phyloP scores from a whole-genome alignment of 2,329 filamentous ascomycete species.

The Hypoxylon sp. region DNA sequence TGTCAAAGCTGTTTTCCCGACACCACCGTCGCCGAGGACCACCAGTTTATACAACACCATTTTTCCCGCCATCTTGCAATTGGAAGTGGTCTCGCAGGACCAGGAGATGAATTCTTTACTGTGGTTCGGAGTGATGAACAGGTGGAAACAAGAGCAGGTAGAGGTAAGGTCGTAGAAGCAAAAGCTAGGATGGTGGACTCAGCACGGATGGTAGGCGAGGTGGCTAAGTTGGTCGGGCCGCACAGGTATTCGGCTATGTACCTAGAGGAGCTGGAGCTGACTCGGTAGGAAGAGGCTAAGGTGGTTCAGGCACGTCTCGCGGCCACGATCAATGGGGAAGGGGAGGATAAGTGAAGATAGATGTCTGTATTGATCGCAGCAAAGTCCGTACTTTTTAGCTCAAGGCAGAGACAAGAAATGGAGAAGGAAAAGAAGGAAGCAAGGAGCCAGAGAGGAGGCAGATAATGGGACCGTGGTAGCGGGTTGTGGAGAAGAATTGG shows the following conservation, averaged over 20 bases:
- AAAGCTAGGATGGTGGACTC: slow-evolving; percentile 18
- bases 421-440: slow-evolving; percentile 36
- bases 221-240: slow-evolving; percentile 38
- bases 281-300: slow-evolving; percentile 25
- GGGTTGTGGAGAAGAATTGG: slow-evolving; percentile 37
- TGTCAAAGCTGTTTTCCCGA: slow-evolving; percentile 92
- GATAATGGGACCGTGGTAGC: slow-evolving; percentile 26
- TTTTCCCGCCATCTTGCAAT: slow-evolving; percentile 79
- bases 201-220: slow-evolving; percentile 31
- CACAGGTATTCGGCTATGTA: slow-evolving; percentile 36
- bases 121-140: slow-evolving; percentile 6
- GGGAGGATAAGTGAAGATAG: slow-evolving; percentile 12
- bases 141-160: slow-evolving; percentile 20
- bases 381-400: slow-evolving; percentile 35
- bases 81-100: slow-evolving; percentile 41
- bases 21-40: slow-evolving; percentile 92
- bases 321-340: slow-evolving; percentile 25
- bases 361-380: slow-evolving; percentile 33
- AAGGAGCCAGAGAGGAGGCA: slow-evolving; percentile 24
- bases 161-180: slow-evolving; percentile 11
- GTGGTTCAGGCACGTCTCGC: slow-evolving; percentile 11
- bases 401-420: slow-evolving; percentile 33
- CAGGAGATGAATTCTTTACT: slow-evolving; percentile 23
- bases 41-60: slow-evolving; percentile 97
- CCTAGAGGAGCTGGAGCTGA: slow-evolving; percentile 28